phyloP scores from a whole-genome alignment of 208 protist species.

The Wallacemonas collosoma region DNA sequence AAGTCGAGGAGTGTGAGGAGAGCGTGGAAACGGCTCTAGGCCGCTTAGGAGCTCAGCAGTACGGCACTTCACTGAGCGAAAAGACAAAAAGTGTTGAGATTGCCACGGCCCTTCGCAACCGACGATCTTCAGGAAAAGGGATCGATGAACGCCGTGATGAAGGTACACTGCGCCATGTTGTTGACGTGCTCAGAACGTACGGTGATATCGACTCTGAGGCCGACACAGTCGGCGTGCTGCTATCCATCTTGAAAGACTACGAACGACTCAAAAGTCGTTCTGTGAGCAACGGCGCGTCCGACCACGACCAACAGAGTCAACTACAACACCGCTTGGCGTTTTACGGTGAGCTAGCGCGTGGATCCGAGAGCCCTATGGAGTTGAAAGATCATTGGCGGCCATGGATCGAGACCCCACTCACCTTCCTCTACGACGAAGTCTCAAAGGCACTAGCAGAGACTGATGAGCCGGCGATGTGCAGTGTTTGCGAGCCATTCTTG shows the following conservation, averaged over 20 bases:
- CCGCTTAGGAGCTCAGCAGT: neutral
- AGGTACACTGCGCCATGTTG: constrained; percentile 28
- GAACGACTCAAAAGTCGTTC: constrained; percentile 42
- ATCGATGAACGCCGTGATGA: neutral
- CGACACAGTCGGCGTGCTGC: constrained; percentile 42
- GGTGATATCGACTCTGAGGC: constrained; percentile 31
- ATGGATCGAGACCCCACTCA: constrained; percentile 14
- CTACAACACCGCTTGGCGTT: neutral
- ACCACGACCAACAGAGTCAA: neutral
- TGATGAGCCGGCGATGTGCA: neutral
- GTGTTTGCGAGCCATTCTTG: constrained; percentile 2
- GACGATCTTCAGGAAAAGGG: neutral
- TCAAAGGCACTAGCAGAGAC: neutral
- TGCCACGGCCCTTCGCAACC: neutral
- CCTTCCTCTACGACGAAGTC: constrained; percentile 9
- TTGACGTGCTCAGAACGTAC: constrained; percentile 63
- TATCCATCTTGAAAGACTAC: constrained; percentile 51
- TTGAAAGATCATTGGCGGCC: neutral
- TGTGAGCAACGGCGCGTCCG: neutral
- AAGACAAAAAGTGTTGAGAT: neutral
- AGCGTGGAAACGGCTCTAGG: constrained; percentile 14
- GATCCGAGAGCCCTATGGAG: neutral
- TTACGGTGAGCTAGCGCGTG: neutral
- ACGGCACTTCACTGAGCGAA: neutral
- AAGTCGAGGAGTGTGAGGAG: constrained; percentile 49